Percentiles rank a stretch among this genome's conserved stretches.
Conservation (phyloP, 306 rosid species). For the Sesbania bispinosa region DNA sequence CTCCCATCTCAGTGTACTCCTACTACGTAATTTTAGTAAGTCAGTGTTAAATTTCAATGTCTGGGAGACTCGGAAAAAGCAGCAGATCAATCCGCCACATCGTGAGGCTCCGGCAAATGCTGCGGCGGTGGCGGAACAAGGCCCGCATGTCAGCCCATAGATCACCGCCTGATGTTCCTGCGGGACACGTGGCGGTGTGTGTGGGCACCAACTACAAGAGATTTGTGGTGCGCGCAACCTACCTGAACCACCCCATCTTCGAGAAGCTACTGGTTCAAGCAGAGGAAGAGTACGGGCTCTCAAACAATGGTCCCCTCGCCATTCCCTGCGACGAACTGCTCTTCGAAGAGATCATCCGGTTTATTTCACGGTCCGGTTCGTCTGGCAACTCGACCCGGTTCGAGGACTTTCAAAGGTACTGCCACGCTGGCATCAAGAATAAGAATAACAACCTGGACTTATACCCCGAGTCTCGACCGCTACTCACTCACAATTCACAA, state of each 20-base stretch:
- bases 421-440: constrained; percentile 53
- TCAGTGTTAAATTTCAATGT: too few species aligned
- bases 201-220: constrained; percentile 62
- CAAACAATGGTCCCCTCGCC: constrained; percentile 59
- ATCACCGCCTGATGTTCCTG: constrained; percentile 78
- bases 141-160: constrained; percentile 60
- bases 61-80: too few species aligned
- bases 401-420: constrained; percentile 55
- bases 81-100: constrained; percentile 93
- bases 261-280: constrained; percentile 69
- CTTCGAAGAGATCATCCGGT: constrained; percentile 61
- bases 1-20: background rate
- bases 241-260: constrained; percentile 91
- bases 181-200: constrained; percentile 88
- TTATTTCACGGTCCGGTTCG: constrained; percentile 57
- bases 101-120: constrained; percentile 83
- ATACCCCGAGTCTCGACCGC: constrained; percentile 81
- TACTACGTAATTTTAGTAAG: too few species aligned
- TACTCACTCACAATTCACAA: too few species aligned
- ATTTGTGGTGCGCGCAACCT: constrained; percentile 64
- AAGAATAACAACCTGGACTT: constrained; percentile 50
- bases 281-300: constrained; percentile 83
- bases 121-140: constrained; percentile 85
- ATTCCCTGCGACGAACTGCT: constrained; percentile 85
- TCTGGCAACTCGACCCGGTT: constrained; percentile 40